A percentile compares a stretch with the other conserved stretches of the same genome.
These are phyloP conservation scores for Bipolaris oryzae DNA, from an alignment of 2,329 filamentous ascomycete species.

Conservation along the genomic window DNA sequence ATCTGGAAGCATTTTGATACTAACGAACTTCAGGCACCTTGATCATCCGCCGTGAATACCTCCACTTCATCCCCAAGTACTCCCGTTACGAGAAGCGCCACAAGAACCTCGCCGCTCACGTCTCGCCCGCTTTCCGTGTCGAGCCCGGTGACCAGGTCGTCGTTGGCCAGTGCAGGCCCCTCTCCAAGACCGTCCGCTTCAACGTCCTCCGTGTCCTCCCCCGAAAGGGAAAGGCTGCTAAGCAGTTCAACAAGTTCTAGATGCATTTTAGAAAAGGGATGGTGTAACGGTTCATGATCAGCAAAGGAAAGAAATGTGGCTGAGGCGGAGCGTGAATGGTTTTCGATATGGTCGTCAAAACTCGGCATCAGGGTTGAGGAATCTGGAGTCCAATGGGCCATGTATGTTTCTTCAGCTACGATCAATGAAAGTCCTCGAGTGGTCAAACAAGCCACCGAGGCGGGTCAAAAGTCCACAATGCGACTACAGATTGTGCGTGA, in stretches of 20 bases:
- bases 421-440: slow-evolving; percentile 50
- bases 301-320: slow-evolving; percentile 31
- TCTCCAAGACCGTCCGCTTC: slow-evolving; percentile 99
- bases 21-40: slow-evolving; percentile 64
- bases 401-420: slow-evolving; percentile 51
- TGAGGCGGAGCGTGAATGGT: slow-evolving; percentile 40
- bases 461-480: slow-evolving; percentile 44
- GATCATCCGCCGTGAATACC: slow-evolving; percentile 99
- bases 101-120: slow-evolving; percentile 99
- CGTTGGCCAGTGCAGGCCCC: slow-evolving; percentile 98
- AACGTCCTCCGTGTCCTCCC: slow-evolving; percentile 99
- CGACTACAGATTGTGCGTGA: slow-evolving; percentile 11
- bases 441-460: slow-evolving; percentile 44
- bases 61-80: slow-evolving; percentile 99
- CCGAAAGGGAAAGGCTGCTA: slow-evolving; percentile 95
- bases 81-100: slow-evolving; percentile 99
- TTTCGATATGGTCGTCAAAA: slow-evolving; percentile 44
- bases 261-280: slow-evolving; percentile 30
- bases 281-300: slow-evolving; percentile 40
- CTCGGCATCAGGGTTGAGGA: slow-evolving; percentile 50
- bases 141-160: slow-evolving; percentile 99
- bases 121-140: slow-evolving; percentile 99
- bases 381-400: slow-evolving; percentile 48
- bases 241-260: slow-evolving; percentile 99
- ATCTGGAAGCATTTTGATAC: slow-evolving; percentile 20